Evolutionary conservation across 2,329 filamentous ascomycete species (phyloP).

Genomic region (Emergomyces africanus): DNA sequence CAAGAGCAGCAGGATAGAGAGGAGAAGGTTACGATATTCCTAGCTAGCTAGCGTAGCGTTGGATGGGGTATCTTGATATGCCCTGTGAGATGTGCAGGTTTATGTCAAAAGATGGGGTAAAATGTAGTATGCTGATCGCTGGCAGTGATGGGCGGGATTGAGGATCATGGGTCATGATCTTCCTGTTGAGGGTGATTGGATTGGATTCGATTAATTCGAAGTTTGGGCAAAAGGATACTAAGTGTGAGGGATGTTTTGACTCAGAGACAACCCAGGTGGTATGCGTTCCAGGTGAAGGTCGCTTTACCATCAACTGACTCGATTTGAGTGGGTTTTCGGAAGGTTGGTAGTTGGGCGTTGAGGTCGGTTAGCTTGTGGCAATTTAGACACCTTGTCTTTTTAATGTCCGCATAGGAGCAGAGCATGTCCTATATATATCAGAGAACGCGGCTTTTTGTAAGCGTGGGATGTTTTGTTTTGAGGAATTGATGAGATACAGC

Average conservation of each 20-base stretch:
- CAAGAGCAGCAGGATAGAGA: slow-evolving; percentile 22
- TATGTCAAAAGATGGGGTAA: neutral
- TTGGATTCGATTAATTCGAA: neutral
- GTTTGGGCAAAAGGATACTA: neutral
- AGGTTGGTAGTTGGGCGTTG: slow-evolving; percentile 27
- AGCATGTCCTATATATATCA: slow-evolving; percentile 28
- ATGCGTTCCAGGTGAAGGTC: slow-evolving; percentile 21
- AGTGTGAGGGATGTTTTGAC: neutral
- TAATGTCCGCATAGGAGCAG: slow-evolving; percentile 29
- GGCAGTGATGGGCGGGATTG: neutral
- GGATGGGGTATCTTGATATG: slow-evolving; percentile 10
- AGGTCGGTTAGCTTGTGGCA: slow-evolving; percentile 27
- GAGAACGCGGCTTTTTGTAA: neutral
- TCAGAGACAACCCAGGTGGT: slow-evolving; percentile 21
- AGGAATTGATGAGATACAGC: neutral
- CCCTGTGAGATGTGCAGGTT: neutral
- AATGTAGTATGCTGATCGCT: neutral
- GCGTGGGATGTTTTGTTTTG: neutral
- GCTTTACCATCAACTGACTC: slow-evolving; percentile 11
- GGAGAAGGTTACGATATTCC: slow-evolving; percentile 14
- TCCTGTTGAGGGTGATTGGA: neutral
- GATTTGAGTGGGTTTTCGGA: slow-evolving; percentile 19
- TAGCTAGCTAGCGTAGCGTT: slow-evolving; percentile 19
- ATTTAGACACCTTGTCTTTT: slow-evolving; percentile 25
- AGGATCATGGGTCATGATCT: neutral